These are phyloP conservation scores for Aspergillus versicolor DNA, from an alignment of 2,329 filamentous ascomycete genomes.

Conservation along the genomic window DNA sequence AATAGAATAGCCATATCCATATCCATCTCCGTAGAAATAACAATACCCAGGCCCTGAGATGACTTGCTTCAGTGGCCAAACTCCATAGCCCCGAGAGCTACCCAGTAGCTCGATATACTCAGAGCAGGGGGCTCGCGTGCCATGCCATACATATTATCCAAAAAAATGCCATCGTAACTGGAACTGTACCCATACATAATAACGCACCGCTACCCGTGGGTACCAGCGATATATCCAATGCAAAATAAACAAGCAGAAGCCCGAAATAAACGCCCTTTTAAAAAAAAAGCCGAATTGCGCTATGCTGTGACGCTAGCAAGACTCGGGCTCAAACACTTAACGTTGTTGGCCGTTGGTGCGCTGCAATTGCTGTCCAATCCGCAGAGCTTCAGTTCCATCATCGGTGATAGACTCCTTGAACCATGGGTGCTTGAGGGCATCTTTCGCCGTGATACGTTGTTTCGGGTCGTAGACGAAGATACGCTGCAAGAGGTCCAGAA, in stretches of 20 bases:
- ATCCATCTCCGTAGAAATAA: background rate
- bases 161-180: constrained; percentile 21
- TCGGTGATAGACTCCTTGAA: constrained; percentile 65
- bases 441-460: constrained; percentile 62
- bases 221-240: constrained; percentile 11
- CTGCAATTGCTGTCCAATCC: constrained; percentile 51
- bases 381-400: constrained; percentile 64
- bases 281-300: background rate
- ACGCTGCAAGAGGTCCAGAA: constrained; percentile 61
- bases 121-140: background rate
- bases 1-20: constrained; percentile 10
- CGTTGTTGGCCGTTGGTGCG: constrained; percentile 28
- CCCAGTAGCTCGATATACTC: constrained; percentile 8
- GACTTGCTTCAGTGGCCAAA: constrained; percentile 5
- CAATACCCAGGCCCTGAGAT: background rate
- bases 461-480: constrained; percentile 69
- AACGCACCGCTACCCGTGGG: constrained; percentile 9
- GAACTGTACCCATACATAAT: constrained; percentile 20
- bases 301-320: background rate
- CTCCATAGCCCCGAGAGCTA: constrained; percentile 1
- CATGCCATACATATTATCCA: constrained; percentile 21
- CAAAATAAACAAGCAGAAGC: constrained; percentile 4
- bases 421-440: constrained; percentile 66
- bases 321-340: constrained; percentile 7
- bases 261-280: constrained; percentile 1